A percentile compares a stretch with the other conserved stretches of the same genome.
Evolutionary conservation across 2,329 filamentous ascomycete species (phyloP).

Genomic region (Alternaria gaisen): DNA sequence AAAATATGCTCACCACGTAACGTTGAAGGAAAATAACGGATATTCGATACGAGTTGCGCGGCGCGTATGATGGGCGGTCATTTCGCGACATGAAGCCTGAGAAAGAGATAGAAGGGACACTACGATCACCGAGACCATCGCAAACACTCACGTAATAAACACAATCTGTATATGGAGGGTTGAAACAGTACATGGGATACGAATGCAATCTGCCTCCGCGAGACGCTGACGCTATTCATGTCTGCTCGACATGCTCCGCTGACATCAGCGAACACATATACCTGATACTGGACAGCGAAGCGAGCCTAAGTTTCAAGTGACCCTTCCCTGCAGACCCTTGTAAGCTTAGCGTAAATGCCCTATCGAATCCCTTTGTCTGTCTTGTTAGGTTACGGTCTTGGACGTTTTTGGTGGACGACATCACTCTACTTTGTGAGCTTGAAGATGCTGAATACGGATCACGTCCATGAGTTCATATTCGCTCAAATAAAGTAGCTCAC

Average conservation of each 20-base stretch:
- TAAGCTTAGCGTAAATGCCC: neutral
- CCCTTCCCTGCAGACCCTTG: neutral
- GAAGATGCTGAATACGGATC: neutral
- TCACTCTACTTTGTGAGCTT: neutral
- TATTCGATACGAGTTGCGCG: neutral
- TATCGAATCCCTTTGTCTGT: neutral
- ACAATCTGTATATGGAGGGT: accelerated
- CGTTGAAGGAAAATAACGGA: neutral
- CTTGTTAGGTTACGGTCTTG: accelerated
- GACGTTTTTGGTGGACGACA: neutral
- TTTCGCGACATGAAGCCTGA: neutral
- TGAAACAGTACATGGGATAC: neutral
- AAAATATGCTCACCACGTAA: neutral
- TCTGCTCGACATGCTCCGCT: neutral
- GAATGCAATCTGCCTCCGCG: neutral
- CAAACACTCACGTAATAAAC: neutral
- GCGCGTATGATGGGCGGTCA: neutral
- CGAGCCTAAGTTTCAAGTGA: neutral
- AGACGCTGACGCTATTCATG: neutral
- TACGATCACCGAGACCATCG: neutral
- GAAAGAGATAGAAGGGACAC: neutral
- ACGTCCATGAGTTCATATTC: no score
- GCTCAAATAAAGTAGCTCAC: neutral
- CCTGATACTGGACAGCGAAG: neutral
- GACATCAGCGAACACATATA: constrained; percentile 2